Conservation (phyloP, 129 eudicot genomes). For the Lactuca sativa region DNA sequence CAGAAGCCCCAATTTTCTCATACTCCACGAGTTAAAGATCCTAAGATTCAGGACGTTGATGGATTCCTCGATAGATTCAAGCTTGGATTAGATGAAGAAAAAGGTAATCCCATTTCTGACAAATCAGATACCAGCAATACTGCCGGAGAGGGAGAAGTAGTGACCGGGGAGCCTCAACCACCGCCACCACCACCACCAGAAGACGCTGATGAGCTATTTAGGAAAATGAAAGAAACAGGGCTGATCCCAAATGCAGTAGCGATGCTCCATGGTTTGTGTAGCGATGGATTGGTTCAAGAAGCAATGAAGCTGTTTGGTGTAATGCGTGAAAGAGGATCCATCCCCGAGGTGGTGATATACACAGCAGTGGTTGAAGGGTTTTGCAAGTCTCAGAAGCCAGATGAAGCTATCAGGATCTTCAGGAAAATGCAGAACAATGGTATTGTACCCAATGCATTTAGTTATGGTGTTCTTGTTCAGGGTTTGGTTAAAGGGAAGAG, state of each 20-base stretch:
- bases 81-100: conserved; percentile 51
- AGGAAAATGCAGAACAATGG: conserved; percentile 77
- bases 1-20: conserved; percentile 23
- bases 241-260: conserved; percentile 93
- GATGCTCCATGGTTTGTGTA: conserved; percentile 88
- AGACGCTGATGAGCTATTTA: conserved; percentile 82
- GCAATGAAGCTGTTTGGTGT: conserved; percentile 85
- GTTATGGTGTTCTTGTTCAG: conserved; percentile 60
- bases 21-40: neutral
- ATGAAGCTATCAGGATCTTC: conserved; percentile 86
- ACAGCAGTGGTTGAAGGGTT: conserved; percentile 92
- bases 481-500: conserved; percentile 55
- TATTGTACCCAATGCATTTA: conserved; percentile 68
- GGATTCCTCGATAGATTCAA: conserved; percentile 60
- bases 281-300: conserved; percentile 87
- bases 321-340: conserved; percentile 88
- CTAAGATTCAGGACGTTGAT: conserved; percentile 19
- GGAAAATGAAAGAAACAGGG: conserved; percentile 91
- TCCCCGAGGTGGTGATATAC: conserved; percentile 90
- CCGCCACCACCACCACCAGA: conserved; percentile 35
- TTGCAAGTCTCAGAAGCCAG: conserved; percentile 67
- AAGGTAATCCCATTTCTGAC: neutral
- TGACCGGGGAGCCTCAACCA: neutral
- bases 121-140: conserved; percentile 6
- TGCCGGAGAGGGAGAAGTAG: conserved; percentile 10